Base-by-base conservation (phyloP, 805 yeast genomes). In the Wickerhamiella domercqiae region DNA sequence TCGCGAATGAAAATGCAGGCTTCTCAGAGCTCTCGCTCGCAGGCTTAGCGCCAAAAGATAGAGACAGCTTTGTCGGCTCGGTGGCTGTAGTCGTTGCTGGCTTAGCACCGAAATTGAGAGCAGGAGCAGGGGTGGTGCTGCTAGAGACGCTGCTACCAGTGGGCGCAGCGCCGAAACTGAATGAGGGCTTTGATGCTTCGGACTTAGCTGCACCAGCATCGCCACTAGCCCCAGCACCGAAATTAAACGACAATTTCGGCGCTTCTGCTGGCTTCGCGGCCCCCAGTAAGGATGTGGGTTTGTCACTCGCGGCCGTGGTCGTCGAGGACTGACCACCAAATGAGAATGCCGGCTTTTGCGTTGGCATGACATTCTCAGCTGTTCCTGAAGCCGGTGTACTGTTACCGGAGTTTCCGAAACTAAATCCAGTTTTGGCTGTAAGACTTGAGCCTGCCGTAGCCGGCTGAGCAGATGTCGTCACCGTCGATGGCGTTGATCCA, bases 271-370 rank as follows among this genome's bases (percentile, higher is more conserved):
- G 26, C 26, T 24, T 24, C 17, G 14, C 34, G 6, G 33, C 25
- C 29, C 62, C 54, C 47, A 57, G 54, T 15, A 42, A 42, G 45
- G 59, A 59, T 2, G 50, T 42, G n/a, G 59, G 53, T 36, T 49
- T 47, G 19, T 41, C 29, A 7, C 30, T 15, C 3, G 38, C 17
- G 11, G 30, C 26, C 4, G 38, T 24, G 22, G 31, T 19, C 13
- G n/a, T 19, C 21, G 29, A 20, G 7, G 21, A 5, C 20, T 22
- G 25, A 7, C 32, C 15, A 3, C 38, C 36, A 30, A 35, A 35
- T 29, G 35, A 36, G 11, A 34, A 24, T 33, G 34, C 30, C 3
- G 37, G 33, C 33, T 19, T 7, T n/a, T n/a, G n/a, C n/a, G n/a
- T n/a, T n/a, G n/a, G n/a, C n/a, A n/a, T n/a, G n/a, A n/a, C n/a